Evolutionary conservation across 2,329 filamentous ascomycete genomes (phyloP).

Genomic region (Triangularia setosa): DNA sequence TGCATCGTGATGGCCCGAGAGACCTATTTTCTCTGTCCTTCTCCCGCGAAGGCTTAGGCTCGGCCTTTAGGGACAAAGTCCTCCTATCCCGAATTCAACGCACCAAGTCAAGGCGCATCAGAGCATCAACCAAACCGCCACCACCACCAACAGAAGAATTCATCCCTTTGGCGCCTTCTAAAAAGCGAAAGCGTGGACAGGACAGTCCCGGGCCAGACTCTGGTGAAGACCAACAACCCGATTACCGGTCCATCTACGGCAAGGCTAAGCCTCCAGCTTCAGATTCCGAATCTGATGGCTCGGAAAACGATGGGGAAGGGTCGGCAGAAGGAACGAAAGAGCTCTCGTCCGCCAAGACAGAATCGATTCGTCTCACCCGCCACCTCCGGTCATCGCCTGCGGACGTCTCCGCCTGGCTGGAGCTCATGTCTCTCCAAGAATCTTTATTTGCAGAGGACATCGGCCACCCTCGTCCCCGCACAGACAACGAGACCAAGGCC

Average conservation of each 20-base stretch:
- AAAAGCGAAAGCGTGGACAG: slow-evolving; percentile 40
- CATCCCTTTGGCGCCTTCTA: slow-evolving; percentile 41
- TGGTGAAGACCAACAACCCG: slow-evolving; percentile 42
- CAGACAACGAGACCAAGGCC: slow-evolving; percentile 60
- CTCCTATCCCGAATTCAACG: slow-evolving; percentile 42
- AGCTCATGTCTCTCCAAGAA: slow-evolving; percentile 76
- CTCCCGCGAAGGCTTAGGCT: slow-evolving; percentile 39
- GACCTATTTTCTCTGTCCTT: slow-evolving; percentile 51
- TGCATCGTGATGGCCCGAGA: slow-evolving; percentile 61
- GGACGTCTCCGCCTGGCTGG: slow-evolving; percentile 70
- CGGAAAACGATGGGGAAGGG: not conserved
- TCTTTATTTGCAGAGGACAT: slow-evolving; percentile 51
- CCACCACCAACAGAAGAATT: slow-evolving; percentile 39
- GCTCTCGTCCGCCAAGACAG: slow-evolving; percentile 43
- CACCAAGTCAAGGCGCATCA: slow-evolving; percentile 38
- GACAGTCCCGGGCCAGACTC: slow-evolving; percentile 35
- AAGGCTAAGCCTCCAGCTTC: slow-evolving; percentile 39
- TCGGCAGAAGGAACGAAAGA: slow-evolving; percentile 2
- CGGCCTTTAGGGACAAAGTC: slow-evolving; percentile 44
- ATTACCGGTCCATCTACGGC: slow-evolving; percentile 63
- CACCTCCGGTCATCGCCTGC: slow-evolving; percentile 61
- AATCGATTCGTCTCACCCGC: slow-evolving; percentile 58
- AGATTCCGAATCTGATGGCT: slow-evolving; percentile 40
- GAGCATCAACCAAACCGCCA: slow-evolving; percentile 29
- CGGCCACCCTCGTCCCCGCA: slow-evolving; percentile 35